These are phyloP conservation scores for Naganishia antarctica DNA, from an alignment of 768 basidiomycete species.

Conservation along the genomic window DNA sequence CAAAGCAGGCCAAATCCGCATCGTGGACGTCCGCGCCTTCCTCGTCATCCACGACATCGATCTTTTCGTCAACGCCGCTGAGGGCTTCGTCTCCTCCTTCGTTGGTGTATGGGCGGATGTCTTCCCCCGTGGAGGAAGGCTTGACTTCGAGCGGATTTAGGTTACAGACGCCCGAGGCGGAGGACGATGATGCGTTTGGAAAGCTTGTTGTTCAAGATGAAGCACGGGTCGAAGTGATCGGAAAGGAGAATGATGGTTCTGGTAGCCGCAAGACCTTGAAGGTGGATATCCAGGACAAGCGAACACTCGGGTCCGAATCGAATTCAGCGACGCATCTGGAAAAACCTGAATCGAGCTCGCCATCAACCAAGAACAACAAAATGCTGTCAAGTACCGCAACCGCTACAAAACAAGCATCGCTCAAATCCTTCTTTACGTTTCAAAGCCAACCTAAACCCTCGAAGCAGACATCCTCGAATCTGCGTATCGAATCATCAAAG, in stretches of 20 bases:
- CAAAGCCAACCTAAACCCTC: background rate
- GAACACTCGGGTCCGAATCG: background rate
- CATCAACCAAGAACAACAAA: background rate
- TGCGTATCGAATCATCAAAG: background rate
- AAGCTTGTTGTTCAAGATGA: background rate
- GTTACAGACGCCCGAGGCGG: constrained; percentile 7
- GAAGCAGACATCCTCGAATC: background rate
- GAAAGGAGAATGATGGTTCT: background rate
- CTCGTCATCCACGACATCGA: background rate
- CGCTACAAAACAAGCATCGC: background rate
- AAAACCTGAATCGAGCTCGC: background rate
- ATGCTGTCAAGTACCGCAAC: too few species aligned
- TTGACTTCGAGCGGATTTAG: constrained; percentile 15
- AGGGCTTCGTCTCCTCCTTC: constrained; percentile 10
- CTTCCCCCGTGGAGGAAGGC: background rate
- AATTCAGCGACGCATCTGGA: too few species aligned
- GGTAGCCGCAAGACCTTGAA: background rate
- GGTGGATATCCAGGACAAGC: background rate
- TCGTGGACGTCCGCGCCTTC: background rate
- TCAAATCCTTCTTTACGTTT: constrained; percentile 16
- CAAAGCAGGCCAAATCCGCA: constrained; percentile 7
- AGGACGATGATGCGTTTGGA: background rate
- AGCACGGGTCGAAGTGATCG: background rate
- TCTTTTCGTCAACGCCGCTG: background rate
- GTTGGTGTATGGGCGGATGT: background rate